A percentile compares a stretch with the other conserved stretches of the same genome.
These are phyloP conservation scores for Biscutella auriculata DNA, from an alignment of 441 rosid genomes.

Conservation along the genomic window DNA sequence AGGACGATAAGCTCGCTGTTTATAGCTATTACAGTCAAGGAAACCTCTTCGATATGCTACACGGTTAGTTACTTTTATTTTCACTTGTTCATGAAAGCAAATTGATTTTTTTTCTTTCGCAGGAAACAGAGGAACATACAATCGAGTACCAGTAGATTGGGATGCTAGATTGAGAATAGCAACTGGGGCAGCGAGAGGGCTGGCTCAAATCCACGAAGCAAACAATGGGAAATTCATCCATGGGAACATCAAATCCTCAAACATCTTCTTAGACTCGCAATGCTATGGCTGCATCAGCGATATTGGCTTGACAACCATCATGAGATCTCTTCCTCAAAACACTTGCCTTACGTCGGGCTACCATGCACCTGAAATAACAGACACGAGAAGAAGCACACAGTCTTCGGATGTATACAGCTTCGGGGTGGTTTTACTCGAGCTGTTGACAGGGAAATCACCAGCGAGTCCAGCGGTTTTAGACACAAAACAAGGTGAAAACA, in stretches of 20 bases:
- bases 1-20: constrained; percentile 75
- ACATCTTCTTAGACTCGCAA: constrained; percentile 57
- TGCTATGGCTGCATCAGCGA: constrained; percentile 49
- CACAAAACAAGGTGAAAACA: constrained; percentile 25
- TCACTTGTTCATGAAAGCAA: no score
- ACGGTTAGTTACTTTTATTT: constrained; percentile 39
- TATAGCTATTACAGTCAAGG: constrained; percentile 47
- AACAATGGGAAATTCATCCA: constrained; percentile 76
- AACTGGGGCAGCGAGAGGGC: constrained; percentile 69
- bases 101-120: no score
- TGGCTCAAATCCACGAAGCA: constrained; percentile 84
- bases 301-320: constrained; percentile 45
- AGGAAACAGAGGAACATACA: constrained; percentile 59
- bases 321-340: constrained; percentile 37
- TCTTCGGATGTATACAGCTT: constrained; percentile 75
- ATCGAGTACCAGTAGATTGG: constrained; percentile 51
- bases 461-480: constrained; percentile 33
- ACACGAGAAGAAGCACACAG: constrained; percentile 42
- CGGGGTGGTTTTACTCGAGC: constrained; percentile 70
- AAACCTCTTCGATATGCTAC: constrained; percentile 53
- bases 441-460: constrained; percentile 78
- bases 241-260: constrained; percentile 76
- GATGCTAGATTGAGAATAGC: constrained; percentile 58
- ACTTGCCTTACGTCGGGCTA: constrained; percentile 50
- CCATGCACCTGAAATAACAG: constrained; percentile 72